Evolutionary conservation across 106 monocot species (phyloP), one percentile per base, ranked within the genome.

Genomic region (Dendrobium chrysotoxum): DNA sequence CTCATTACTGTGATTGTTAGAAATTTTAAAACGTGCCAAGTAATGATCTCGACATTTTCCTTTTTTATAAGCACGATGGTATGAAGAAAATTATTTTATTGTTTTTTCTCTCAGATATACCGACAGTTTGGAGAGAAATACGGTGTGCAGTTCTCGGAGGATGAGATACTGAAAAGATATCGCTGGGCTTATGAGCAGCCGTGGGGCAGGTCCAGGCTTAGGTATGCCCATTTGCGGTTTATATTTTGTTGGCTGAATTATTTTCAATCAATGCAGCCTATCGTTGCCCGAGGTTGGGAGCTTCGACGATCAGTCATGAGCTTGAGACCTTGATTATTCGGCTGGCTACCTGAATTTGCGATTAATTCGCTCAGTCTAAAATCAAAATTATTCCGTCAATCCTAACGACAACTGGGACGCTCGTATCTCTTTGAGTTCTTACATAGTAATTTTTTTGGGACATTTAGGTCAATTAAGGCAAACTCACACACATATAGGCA

Each of bases 161-260:
- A 95, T 72, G 99, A 99, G 88, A 99, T 99, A 25, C 82, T 99
- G 85, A 28, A 81, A 61, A 83, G 99, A 45, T 99, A 99, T 75
- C 83, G 99, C 8, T 86, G 95, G 95, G 95, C 95, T 8, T 99
- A 99, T 76, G 91, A 83, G 72, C 95, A 95, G 80, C 95, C 99
- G 17, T 99, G 99, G 99, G 95, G 91, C 4, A 85, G 85, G 80
- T 99, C 99, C 25, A 79, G 93, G 35, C 83, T 99, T 42, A 99
- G 99, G 99, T 95, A 6, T 73, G 77, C 66, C 66, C 40, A 17
- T 25, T 16, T 4, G 0, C 28, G 17, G 57, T 30, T 77, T 16
- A 23, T 41, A 76, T 80, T 39, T 10, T 77, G 18, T 38, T 8
- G 35, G 35, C 35, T 35, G 35, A 35, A 35, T 35, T 35, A 35